phyloP scores from a whole-genome alignment of 257 asterid genomes.

The Solanum megistacrolobum region DNA sequence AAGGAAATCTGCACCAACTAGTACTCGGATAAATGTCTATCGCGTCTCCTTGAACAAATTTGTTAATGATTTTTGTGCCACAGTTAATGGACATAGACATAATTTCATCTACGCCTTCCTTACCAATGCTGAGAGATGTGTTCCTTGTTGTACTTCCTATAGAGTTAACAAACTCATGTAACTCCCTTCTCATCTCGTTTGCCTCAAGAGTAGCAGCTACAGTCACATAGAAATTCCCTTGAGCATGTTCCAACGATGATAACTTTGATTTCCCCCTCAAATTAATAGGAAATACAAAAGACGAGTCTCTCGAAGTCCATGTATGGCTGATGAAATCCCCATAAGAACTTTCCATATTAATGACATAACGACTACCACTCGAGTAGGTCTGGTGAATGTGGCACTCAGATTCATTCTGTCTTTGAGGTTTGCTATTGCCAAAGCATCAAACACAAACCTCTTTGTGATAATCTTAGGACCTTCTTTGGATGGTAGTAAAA shows the following conservation, averaged over 20 bases:
- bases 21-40: not conserved
- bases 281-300: not conserved
- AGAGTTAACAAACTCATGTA: not conserved
- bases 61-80: not conserved
- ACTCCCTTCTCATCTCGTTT: not conserved
- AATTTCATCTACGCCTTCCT: not conserved
- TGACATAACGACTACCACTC: conserved; percentile 10
- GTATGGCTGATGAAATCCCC: not conserved
- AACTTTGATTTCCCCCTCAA: conserved; percentile 10
- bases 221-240: conserved; percentile 9
- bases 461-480: not conserved
- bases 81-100: not conserved
- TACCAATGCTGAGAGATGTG: not conserved
- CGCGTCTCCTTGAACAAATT: not conserved
- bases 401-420: not conserved
- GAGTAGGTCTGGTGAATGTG: not conserved
- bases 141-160: not conserved
- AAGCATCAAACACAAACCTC: conserved; percentile 11
- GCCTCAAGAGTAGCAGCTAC: not conserved
- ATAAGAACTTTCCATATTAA: conserved; percentile 11
- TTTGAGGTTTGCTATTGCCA: not conserved
- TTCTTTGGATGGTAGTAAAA: not conserved
- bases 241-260: conserved; percentile 5
- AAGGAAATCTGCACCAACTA: not conserved
- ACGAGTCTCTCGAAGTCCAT: not conserved